Evolutionary conservation across 108 stramenopile genomes (phyloP), one percentile per base, ranked within the genome.

Genomic region (Cyclotella atomus): DNA sequence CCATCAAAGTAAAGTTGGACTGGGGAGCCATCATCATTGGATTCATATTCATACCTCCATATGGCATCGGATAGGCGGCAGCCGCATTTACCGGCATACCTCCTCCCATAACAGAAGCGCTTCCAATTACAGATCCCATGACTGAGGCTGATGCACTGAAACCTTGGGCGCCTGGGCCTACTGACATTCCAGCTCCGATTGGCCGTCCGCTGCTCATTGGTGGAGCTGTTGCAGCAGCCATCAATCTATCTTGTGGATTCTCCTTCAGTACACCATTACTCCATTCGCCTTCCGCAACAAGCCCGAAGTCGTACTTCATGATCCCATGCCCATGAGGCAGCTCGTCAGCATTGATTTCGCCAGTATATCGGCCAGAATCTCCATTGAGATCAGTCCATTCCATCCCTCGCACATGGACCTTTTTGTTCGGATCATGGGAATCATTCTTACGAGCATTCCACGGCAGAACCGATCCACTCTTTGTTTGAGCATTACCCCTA

Each of bases 271-370:
- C 68, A 2, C 68, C 68, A 27, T 57, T 69, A 28, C 20, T 57
- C 68, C 68, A 69, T 44, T 69, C 68, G 3, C 68, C 68, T 57
- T 69, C 68, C 5, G 55, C 68, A 43, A 69, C 57, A 7, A 69
- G 68, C n/a, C 68, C 68, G 43, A 55, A 69, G 33, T 69, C 55
- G 25, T 56, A 69, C 41, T 57, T 55, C 68, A 69, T 69, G 3
- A 55, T 19, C 17, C 68, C 68, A 43, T 41, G n/a, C 8, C 68
- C 68, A 27, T 69, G 53, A 17, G 68, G 68, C 7, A 69, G 41
- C 1, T 43, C 43, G 16, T 44, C 15, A 3, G 25, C 35, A 29
- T 69, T 41, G 21, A 56, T 38, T 23, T 55, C 55, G 23, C 68
- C 68, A 44, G 68, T 69, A 12, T 57, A 69, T 41, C 55, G 43